Conservation (phyloP, 106 monocot species). For the Allium sativum region DNA sequence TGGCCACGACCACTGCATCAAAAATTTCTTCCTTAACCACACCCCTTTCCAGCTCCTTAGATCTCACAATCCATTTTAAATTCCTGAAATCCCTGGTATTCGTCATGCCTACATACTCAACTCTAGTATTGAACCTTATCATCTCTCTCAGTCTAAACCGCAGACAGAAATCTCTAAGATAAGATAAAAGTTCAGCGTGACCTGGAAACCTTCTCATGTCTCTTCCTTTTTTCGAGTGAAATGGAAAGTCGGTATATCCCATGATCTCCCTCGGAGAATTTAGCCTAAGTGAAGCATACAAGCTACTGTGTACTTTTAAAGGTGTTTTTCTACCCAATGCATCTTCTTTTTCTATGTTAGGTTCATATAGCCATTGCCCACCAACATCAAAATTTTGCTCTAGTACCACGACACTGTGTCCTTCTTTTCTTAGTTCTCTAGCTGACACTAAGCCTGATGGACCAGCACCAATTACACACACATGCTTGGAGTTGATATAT, state of each 20-base stretch:
- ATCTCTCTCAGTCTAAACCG: slow-evolving; percentile 36
- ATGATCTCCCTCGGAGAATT: slow-evolving; percentile 46
- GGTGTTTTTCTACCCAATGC: slow-evolving; percentile 17
- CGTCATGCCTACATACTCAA: slow-evolving; percentile 38
- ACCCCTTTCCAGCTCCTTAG: slow-evolving; percentile 9
- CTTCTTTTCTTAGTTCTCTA: slow-evolving; percentile 51
- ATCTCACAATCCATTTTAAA: slow-evolving; percentile 43
- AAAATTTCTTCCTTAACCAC: slow-evolving; percentile 31
- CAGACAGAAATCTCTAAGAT: slow-evolving; percentile 44
- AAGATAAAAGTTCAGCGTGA: slow-evolving; percentile 36
- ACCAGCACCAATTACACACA: slow-evolving; percentile 66
- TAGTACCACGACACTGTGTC: slow-evolving; percentile 31
- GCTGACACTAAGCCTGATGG: slow-evolving; percentile 51
- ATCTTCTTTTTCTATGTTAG: slow-evolving; percentile 24
- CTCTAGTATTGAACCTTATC: slow-evolving; percentile 49
- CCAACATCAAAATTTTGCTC: slow-evolving; percentile 55
- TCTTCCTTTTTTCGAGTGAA: slow-evolving; percentile 28
- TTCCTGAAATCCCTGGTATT: not conserved
- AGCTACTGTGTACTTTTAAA: slow-evolving; percentile 36
- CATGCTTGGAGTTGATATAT: slow-evolving; percentile 16
- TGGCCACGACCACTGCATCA: slow-evolving; percentile 67
- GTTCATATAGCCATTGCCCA: slow-evolving; percentile 62
- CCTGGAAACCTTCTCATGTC: slow-evolving; percentile 53
- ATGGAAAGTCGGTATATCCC: slow-evolving; percentile 66
- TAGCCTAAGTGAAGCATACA: slow-evolving; percentile 46